These are phyloP conservation scores for Allantophomopsis cytisporea DNA, from an alignment of 2,329 filamentous ascomycete species.

Conservation along the genomic window DNA sequence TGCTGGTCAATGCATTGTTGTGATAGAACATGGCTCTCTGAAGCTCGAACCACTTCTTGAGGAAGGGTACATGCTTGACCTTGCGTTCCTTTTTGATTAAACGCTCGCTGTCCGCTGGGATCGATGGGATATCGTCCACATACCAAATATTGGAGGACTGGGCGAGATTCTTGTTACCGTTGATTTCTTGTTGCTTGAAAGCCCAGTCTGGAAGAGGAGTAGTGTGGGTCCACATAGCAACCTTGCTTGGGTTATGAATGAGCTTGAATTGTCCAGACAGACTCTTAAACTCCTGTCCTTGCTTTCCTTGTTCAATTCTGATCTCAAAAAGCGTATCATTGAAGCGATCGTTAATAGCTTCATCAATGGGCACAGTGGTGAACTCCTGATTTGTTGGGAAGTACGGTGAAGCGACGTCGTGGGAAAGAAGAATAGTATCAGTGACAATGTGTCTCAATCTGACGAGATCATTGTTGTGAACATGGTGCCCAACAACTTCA, in stretches of 20 bases:
- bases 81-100: slow-evolving; percentile 63
- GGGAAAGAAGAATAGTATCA: slow-evolving; percentile 74
- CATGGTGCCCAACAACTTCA: slow-evolving; percentile 42
- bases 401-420: slow-evolving; percentile 93
- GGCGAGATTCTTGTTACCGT: slow-evolving; percentile 91
- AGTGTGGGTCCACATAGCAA: slow-evolving; percentile 98
- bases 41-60: slow-evolving; percentile 90
- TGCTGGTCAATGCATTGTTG: slow-evolving; percentile 95
- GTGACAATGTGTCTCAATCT: slow-evolving; percentile 80
- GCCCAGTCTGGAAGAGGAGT: slow-evolving; percentile 95
- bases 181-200: slow-evolving; percentile 96
- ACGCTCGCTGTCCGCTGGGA: slow-evolving; percentile 56
- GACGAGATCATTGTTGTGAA: slow-evolving; percentile 76
- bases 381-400: slow-evolving; percentile 98
- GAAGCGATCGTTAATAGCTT: slow-evolving; percentile 58
- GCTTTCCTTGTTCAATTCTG: slow-evolving; percentile 75
- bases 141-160: slow-evolving; percentile 91
- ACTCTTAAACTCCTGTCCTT: slow-evolving; percentile 73
- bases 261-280: slow-evolving; percentile 92
- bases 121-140: slow-evolving; percentile 77
- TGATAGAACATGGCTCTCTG: slow-evolving; percentile 99
- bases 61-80: slow-evolving; percentile 75
- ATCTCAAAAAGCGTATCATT: slow-evolving; percentile 93
- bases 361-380: slow-evolving; percentile 62
- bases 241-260: slow-evolving; percentile 85